These are phyloP conservation scores for Phyllosticta citribraziliensis DNA, from an alignment of 2,329 filamentous ascomycete genomes.

Conservation along the genomic window DNA sequence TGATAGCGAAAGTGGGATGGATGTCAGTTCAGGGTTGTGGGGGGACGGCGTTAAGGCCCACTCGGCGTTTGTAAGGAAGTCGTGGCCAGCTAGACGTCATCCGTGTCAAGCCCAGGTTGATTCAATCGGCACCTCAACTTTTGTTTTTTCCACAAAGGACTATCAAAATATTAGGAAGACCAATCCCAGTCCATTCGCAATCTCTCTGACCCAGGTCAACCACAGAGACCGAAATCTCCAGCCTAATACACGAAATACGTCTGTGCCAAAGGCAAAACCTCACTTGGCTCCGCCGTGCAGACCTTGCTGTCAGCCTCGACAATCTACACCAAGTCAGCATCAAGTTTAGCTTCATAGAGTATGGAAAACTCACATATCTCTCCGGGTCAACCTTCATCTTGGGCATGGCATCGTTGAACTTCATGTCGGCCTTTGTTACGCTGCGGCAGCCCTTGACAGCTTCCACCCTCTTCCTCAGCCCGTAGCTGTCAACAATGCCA, in stretches of 20 bases:
- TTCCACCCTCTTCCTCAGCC: conserved; percentile 69
- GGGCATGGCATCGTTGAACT: conserved; percentile 73
- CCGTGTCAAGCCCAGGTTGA: neutral
- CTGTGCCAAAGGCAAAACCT: conserved; percentile 65
- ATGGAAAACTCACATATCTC: conserved; percentile 52
- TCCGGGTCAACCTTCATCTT: conserved; percentile 89
- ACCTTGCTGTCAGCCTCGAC: conserved; percentile 75
- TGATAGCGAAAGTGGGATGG: neutral
- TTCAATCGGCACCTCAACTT: neutral
- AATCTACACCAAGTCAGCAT: conserved; percentile 22
- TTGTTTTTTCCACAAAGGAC: too few relatives aligned
- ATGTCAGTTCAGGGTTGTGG: neutral
- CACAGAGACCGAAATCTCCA: neutral
- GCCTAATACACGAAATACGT: conserved; percentile 62
- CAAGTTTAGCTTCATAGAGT: neutral
- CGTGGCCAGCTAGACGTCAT: neutral
- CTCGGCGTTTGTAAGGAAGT: neutral
- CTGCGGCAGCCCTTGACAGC: conserved; percentile 65
- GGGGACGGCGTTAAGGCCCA: neutral
- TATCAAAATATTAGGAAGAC: too few relatives aligned
- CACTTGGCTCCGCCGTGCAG: conserved; percentile 64
- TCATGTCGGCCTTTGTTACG: conserved; percentile 80
- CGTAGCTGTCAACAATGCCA: conserved; percentile 61
- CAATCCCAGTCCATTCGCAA: too few relatives aligned
- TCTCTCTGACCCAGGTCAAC: too few relatives aligned